These are phyloP conservation scores for Emergomyces orientalis DNA, from an alignment of 2,329 filamentous ascomycete species.

Conservation along the genomic window DNA sequence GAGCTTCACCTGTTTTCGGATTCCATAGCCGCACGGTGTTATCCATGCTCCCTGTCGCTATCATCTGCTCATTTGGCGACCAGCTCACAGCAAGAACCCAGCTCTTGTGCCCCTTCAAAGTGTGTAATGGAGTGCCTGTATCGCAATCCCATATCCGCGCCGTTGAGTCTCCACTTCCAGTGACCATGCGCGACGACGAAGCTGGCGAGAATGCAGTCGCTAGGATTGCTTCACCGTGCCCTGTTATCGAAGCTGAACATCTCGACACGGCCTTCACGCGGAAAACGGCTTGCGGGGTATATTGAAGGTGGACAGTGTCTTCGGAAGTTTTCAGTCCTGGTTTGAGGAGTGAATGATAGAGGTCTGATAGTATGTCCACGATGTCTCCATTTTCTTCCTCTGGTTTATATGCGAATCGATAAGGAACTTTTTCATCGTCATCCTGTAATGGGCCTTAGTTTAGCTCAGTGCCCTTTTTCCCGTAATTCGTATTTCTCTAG, in stretches of 20 bases:
- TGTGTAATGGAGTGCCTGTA: conserved; percentile 62
- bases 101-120: conserved; percentile 74
- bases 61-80: conserved; percentile 69
- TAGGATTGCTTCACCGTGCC: conserved; percentile 86
- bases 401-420: conserved; percentile 54
- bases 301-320: conserved; percentile 53
- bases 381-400: conserved; percentile 28
- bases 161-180: conserved; percentile 82
- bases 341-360: conserved; percentile 45
- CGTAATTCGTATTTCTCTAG: not conserved
- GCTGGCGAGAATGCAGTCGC: conserved; percentile 76
- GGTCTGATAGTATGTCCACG: conserved; percentile 38
- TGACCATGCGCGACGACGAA: conserved; percentile 67
- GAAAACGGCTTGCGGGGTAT: conserved; percentile 82
- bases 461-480: not conserved
- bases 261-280: conserved; percentile 84
- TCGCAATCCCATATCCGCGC: conserved; percentile 92
- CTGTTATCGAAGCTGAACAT: conserved; percentile 78
- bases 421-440: conserved; percentile 53
- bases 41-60: conserved; percentile 90
- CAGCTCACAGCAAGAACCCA: conserved; percentile 86
- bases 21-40: conserved; percentile 88
- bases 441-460: conserved; percentile 32
- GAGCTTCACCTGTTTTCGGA: conserved; percentile 64
- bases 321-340: conserved; percentile 48